phyloP scores from a whole-genome alignment of 1,284 basidiomycete species.

The Agroathelia rolfsii region DNA sequence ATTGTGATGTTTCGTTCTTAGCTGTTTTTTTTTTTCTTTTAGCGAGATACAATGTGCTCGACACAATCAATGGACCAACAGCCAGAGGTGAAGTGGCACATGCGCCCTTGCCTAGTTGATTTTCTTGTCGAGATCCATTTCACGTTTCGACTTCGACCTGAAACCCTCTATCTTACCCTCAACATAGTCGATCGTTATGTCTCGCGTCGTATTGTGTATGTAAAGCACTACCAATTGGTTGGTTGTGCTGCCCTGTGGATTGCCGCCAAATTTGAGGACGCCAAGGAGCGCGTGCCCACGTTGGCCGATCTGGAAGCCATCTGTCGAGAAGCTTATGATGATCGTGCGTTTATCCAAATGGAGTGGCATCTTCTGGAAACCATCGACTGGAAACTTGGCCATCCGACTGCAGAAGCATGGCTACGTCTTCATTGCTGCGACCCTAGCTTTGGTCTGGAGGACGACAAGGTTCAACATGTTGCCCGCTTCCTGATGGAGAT shows the following conservation, averaged over 20 bases:
- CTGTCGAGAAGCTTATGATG: conserved; percentile 92
- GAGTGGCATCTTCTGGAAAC: conserved; percentile 94
- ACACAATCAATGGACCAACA: conserved; percentile 97
- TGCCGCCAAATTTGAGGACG: conserved; percentile 98
- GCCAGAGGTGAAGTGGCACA: conserved; percentile 93
- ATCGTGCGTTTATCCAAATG: conserved; percentile 95
- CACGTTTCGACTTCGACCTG: conserved; percentile 90
- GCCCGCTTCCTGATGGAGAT: conserved; percentile 98
- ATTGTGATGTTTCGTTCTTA: conserved; percentile 11
- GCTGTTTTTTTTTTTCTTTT: no score
- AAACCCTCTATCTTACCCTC: conserved; percentile 95
- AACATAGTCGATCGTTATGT: conserved; percentile 99
- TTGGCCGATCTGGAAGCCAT: conserved; percentile 91
- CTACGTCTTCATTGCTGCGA: conserved; percentile 73
- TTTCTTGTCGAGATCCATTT: conserved; percentile 99
- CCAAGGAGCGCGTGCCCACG: conserved; percentile 95
- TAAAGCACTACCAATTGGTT: conserved; percentile 98
- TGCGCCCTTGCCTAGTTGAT: conserved; percentile 98
- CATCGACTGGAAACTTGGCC: conserved; percentile 94
- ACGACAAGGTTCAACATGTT: conserved; percentile 84
- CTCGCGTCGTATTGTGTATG: conserved; percentile 95
- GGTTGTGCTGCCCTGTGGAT: conserved; percentile 98
- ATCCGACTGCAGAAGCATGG: conserved; percentile 97
- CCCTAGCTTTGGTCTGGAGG: conserved; percentile 51
- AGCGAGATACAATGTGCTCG: conserved; percentile 83